Percentiles rank a stretch among this genome's conserved stretches.
phyloP scores from a whole-genome alignment of 768 basidiomycete species.

The Pholiota microspora region DNA sequence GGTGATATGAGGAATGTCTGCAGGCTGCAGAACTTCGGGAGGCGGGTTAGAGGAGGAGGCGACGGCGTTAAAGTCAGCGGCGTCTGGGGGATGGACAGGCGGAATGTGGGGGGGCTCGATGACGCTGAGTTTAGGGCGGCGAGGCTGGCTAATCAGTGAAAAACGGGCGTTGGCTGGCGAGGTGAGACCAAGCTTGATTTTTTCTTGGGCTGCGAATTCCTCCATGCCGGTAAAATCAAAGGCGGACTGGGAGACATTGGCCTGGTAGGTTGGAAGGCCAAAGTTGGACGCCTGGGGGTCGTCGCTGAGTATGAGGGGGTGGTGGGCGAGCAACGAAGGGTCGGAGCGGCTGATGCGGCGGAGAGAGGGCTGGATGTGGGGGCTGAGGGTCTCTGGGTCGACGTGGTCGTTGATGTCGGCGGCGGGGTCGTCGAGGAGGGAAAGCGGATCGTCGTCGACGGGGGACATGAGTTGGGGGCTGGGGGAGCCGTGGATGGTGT shows the following conservation, averaged over 20 bases:
- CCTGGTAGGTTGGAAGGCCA: slow-evolving; percentile 70
- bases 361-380: slow-evolving; percentile 8
- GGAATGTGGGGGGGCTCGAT: slow-evolving; percentile 2
- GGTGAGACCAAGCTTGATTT: slow-evolving; percentile 56
- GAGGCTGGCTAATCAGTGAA: slow-evolving; percentile 22
- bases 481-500: slow-evolving; percentile 45
- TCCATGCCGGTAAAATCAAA: slow-evolving; percentile 83
- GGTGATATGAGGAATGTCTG: too few species aligned
- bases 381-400: slow-evolving; percentile 12
- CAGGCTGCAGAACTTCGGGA: too few species aligned
- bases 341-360: slow-evolving; percentile 21
- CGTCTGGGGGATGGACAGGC: background rate
- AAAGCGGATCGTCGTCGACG: background rate
- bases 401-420: background rate
- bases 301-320: slow-evolving; percentile 52
- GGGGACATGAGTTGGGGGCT: slow-evolving; percentile 23
- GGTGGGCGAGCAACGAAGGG: slow-evolving; percentile 36
- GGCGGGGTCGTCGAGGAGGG: slow-evolving; percentile 9
- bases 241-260: slow-evolving; percentile 48
- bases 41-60: slow-evolving; percentile 12
- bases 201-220: slow-evolving; percentile 70
- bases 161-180: slow-evolving; percentile 42
- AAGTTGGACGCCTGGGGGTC: slow-evolving; percentile 34
- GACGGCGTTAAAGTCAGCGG: background rate
- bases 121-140: slow-evolving; percentile 14